Conservation (phyloP, 192 early-diverging fungal species). For the Podila epigama region DNA sequence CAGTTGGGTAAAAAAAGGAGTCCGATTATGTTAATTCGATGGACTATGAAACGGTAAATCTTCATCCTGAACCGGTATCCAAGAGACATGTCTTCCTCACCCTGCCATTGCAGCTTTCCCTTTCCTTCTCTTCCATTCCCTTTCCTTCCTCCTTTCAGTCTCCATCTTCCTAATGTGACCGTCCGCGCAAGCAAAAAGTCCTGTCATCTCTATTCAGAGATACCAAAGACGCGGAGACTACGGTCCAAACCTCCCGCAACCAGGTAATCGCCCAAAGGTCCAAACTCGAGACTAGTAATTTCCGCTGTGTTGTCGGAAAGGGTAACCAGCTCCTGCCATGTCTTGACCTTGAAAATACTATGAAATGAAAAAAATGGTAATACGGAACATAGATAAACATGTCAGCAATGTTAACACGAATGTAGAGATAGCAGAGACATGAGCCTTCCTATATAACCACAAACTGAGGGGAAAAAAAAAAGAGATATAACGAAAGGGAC, state of each 20-base stretch:
- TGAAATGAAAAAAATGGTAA: neutral
- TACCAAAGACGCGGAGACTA: slow-evolving; percentile 61
- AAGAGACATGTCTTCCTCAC: no score
- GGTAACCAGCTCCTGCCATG: slow-evolving; percentile 60
- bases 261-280: slow-evolving; percentile 62
- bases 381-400: slow-evolving; percentile 1
- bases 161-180: neutral
- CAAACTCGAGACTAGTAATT: slow-evolving; percentile 64
- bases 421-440: no score
- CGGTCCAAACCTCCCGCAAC: slow-evolving; percentile 64
- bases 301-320: slow-evolving; percentile 61
- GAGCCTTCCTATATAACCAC: neutral
- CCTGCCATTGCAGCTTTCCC: no score
- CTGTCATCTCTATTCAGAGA: slow-evolving; percentile 44
- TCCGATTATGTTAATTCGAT: no score
- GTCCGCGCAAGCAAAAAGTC: no score
- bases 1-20: no score
- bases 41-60: no score
- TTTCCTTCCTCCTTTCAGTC: neutral
- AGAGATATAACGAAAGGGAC: neutral
- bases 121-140: no score
- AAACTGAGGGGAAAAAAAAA: neutral
- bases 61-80: no score
- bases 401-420: neutral
- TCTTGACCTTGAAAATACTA: slow-evolving; percentile 74